phyloP scores from a whole-genome alignment of 192 early-diverging fungal genomes.

The Podila minutissima region DNA sequence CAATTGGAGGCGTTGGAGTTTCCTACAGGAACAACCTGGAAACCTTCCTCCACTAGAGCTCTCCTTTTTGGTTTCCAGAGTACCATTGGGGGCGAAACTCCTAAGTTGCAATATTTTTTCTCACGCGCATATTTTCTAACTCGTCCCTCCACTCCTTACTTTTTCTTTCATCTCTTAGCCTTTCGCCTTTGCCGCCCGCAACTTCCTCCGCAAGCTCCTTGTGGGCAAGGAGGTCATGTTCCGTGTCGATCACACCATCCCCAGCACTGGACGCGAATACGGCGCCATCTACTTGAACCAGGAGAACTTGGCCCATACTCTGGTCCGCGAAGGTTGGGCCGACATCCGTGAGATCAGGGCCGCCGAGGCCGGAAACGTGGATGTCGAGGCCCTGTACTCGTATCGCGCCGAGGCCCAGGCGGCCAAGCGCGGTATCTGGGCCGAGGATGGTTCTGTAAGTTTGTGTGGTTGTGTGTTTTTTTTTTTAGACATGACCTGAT shows the following conservation, averaged over 20 bases:
- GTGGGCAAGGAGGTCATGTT: slow-evolving; percentile 93
- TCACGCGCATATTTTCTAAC: slow-evolving; percentile 3
- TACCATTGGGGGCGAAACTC: background rate
- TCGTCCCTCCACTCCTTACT: background rate
- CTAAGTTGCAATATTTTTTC: background rate
- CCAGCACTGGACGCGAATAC: slow-evolving; percentile 74
- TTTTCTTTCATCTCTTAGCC: slow-evolving; percentile 51
- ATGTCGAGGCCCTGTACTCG: slow-evolving; percentile 61
- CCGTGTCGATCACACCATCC: slow-evolving; percentile 81
- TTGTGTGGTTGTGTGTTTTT: background rate
- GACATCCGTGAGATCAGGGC: slow-evolving; percentile 75
- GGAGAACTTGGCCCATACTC: slow-evolving; percentile 75
- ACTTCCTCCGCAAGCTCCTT: slow-evolving; percentile 86
- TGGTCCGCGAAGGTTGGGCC: slow-evolving; percentile 87
- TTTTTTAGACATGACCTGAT: background rate
- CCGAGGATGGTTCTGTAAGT: slow-evolving; percentile 58
- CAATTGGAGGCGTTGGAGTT: too few relatives aligned
- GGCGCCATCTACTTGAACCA: slow-evolving; percentile 60
- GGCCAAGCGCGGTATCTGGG: slow-evolving; percentile 84
- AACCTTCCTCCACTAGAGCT: too few relatives aligned
- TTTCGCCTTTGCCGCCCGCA: slow-evolving; percentile 87
- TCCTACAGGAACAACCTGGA: too few relatives aligned
- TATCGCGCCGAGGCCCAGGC: slow-evolving; percentile 80
- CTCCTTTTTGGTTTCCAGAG: background rate
- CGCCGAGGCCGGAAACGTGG: slow-evolving; percentile 51